Percentiles rank a stretch among this genome's conserved stretches.
Conservation (phyloP, 2,329 filamentous ascomycete genomes). For the Meredithiella fracta region DNA sequence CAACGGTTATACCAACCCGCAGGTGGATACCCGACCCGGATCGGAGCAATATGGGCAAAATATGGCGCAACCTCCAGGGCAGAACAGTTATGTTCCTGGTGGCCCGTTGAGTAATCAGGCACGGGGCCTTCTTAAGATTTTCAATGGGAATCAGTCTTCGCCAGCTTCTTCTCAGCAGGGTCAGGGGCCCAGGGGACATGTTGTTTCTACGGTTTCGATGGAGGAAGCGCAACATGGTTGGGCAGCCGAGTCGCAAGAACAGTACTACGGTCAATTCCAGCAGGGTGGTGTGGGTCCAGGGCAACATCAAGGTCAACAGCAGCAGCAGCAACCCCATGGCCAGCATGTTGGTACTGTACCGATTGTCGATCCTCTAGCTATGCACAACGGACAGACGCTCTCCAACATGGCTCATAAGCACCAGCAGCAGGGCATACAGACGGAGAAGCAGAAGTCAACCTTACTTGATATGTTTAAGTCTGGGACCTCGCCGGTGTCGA, state of each 20-base stretch:
- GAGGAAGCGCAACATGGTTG: slow-evolving; percentile 4
- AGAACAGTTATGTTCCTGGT: slow-evolving; percentile 2
- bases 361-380: slow-evolving; percentile 11
- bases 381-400: slow-evolving; percentile 12
- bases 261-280: slow-evolving; percentile 4
- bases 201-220: background rate
- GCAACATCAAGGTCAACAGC: background rate
- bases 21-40: slow-evolving; percentile 8
- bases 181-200: background rate
- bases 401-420: slow-evolving; percentile 13
- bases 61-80: background rate
- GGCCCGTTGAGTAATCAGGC: slow-evolving; percentile 21
- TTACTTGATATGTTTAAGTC: slow-evolving; percentile 40
- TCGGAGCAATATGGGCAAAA: slow-evolving; percentile 11
- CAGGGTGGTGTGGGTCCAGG: background rate
- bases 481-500: slow-evolving; percentile 5
- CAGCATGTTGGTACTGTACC: too few relatives aligned
- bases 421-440: slow-evolving; percentile 10
- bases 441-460: slow-evolving; percentile 28
- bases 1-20: background rate
- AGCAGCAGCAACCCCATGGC: too few relatives aligned
- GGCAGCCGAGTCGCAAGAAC: slow-evolving; percentile 10
- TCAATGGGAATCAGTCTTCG: slow-evolving; percentile 20
- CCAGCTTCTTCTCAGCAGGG: background rate
- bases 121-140: slow-evolving; percentile 25